A percentile compares a stretch with the other conserved stretches of the same genome.
phyloP scores from a whole-genome alignment of 1,139 yeast species.

The Torulaspora pretoriensis region DNA sequence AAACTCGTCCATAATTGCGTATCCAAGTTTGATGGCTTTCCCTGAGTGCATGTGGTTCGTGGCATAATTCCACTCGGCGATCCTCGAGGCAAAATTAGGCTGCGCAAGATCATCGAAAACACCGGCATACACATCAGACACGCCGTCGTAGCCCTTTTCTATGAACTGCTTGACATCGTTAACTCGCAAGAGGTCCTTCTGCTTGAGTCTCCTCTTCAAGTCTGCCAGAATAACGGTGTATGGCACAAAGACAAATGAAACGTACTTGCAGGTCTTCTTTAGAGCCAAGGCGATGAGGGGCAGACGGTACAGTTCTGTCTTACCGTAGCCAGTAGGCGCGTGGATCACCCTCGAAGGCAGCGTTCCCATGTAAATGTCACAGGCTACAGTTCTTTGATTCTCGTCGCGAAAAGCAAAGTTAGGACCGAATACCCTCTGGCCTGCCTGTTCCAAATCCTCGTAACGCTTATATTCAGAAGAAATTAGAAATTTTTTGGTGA shows the following conservation, averaged over 20 bases:
- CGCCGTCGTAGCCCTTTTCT: background rate
- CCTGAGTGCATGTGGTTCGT: background rate
- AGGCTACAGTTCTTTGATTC: background rate
- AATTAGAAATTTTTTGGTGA: too few species aligned
- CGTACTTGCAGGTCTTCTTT: too few species aligned
- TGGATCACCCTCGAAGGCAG: background rate
- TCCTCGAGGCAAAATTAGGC: background rate
- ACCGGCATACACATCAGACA: background rate
- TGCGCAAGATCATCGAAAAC: background rate
- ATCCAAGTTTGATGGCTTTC: background rate
- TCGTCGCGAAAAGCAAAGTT: background rate
- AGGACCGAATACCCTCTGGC: background rate
- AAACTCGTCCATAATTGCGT: too few species aligned
- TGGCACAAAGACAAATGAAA: too few species aligned
- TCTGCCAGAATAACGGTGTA: too few species aligned
- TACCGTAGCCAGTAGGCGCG: background rate
- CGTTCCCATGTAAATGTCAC: background rate
- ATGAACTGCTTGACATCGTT: background rate
- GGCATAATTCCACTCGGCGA: background rate
- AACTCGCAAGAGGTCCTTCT: background rate
- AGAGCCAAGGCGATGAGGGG: too few species aligned
- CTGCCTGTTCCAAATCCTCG: background rate
- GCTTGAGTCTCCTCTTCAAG: too few species aligned
- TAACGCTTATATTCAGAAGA: too few species aligned
- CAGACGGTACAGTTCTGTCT: too few species aligned